Percentiles rank a stretch among this genome's conserved stretches.
phyloP scores from a whole-genome alignment of 345 rosid genomes.

The Barbarea vulgaris region DNA sequence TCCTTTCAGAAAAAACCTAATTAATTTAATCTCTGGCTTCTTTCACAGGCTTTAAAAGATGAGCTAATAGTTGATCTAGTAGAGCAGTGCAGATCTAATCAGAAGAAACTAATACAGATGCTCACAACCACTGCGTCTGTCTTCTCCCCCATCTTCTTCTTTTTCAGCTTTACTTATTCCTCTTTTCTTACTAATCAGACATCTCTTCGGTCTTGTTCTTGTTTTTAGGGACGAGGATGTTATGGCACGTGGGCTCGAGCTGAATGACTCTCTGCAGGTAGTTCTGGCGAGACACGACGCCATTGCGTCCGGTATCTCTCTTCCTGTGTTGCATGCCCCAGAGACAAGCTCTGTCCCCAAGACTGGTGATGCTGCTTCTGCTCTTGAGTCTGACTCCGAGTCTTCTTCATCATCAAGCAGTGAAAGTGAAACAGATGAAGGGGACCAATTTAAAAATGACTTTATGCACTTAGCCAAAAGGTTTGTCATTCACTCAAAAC shows the following conservation, averaged over 20 bases:
- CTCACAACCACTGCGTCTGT: slow-evolving; percentile 82
- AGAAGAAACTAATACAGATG: slow-evolving; percentile 93
- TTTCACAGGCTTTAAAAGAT: slow-evolving; percentile 76
- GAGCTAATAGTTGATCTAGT: slow-evolving; percentile 91
- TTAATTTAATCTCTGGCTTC: background rate
- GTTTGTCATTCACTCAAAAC: slow-evolving; percentile 41
- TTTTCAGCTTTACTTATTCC: background rate
- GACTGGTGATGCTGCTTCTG: slow-evolving; percentile 39
- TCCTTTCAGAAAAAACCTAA: background rate
- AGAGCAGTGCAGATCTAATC: slow-evolving; percentile 77
- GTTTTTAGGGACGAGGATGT: slow-evolving; percentile 82
- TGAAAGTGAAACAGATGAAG: slow-evolving; percentile 59
- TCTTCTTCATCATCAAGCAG: slow-evolving; percentile 46
- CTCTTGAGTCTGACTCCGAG: slow-evolving; percentile 35
- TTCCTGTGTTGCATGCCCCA: slow-evolving; percentile 48
- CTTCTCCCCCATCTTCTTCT: slow-evolving; percentile 2
- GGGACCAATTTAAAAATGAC: slow-evolving; percentile 74
- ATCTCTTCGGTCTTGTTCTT: slow-evolving; percentile 20
- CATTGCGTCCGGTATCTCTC: slow-evolving; percentile 69
- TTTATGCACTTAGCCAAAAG: slow-evolving; percentile 87
- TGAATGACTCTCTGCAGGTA: slow-evolving; percentile 80
- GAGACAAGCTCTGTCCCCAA: slow-evolving; percentile 42
- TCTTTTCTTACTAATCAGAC: background rate
- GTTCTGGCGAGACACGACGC: slow-evolving; percentile 82
- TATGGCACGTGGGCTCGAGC: slow-evolving; percentile 78